Percentiles rank a stretch among this genome's conserved stretches.
phyloP scores from a whole-genome alignment of 2,329 filamentous ascomycete genomes.

The Fusarium musae region DNA sequence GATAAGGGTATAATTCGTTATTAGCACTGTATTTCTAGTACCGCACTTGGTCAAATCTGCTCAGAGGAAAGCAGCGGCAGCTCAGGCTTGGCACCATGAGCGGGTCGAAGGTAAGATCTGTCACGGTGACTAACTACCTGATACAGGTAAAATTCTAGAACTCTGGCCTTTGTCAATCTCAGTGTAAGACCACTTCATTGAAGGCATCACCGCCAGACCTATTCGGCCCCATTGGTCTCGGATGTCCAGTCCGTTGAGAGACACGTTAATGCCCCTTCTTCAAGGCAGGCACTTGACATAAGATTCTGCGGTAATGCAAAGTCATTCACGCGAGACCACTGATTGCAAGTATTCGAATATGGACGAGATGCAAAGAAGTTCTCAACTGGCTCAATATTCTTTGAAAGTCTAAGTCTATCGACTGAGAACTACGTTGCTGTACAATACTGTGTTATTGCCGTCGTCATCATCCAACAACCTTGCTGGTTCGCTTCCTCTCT shows the following conservation, averaged over 20 bases:
- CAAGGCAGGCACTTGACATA: background rate
- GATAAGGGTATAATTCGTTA: background rate
- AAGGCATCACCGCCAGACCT: slow-evolving; percentile 20
- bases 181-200: slow-evolving; percentile 27
- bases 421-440: background rate
- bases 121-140: background rate
- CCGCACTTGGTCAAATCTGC: background rate
- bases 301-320: background rate
- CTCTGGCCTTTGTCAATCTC: background rate
- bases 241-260: background rate
- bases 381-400: background rate
- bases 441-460: slow-evolving; percentile 21
- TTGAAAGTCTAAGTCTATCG: background rate
- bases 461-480: background rate
- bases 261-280: background rate
- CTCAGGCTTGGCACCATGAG: background rate
- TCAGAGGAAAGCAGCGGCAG: background rate
- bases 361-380: slow-evolving; percentile 4
- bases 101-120: background rate
- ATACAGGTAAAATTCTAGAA: slow-evolving; percentile 13
- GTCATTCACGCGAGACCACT: slow-evolving; percentile 3
- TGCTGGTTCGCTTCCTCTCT: slow-evolving; percentile 1
- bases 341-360: slow-evolving; percentile 12
- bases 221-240: background rate
- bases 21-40: background rate